Base-by-base conservation (phyloP, 164 flowering plant genomes). In the Stephania cephalantha region DNA sequence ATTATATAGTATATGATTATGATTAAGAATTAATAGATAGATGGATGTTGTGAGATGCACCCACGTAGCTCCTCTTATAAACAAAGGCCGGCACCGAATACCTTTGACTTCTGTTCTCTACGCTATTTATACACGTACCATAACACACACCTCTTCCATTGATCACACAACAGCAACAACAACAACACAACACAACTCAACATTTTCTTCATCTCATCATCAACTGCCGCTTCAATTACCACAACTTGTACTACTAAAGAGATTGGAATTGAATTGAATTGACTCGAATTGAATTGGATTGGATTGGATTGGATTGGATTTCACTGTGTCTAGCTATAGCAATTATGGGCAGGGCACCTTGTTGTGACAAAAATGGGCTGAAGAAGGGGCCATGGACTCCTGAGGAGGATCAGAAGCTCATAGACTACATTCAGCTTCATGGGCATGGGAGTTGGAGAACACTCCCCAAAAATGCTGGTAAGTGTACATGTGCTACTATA, bases 321-420 rank as follows among this genome's bases (percentile, higher is more conserved):
- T 35, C 42, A 35, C 42, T 2, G 42, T 35, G 42, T 35, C 0
- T 25, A 35, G 61, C 61, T 6, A 5, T 12, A 18, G 18, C 13
- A 70, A 70, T 46, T 30, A 95, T 95, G 99, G 99, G 99, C 69
- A 91, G 97, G 87, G 77, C 91, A 68, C 98, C 98, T 64, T 92
- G 98, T 75, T 92, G 97, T 80, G 97, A 92, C 7, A 90, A 88
- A 76, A 85, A 86, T 83, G 98, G 98, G 1, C 79, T 94, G 25
- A 94, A 92, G 81, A 94, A 89, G 71, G 98, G 98, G 3, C 98
- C 98, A 29, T 94, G 98, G 98, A 87, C 96, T 6, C 85, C 91
- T 0, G 98, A 94, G 75, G 98, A 94, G 74, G 98, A 94, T 77
- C 90, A 88, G 73, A 94, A 91, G 75, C 90, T 94, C 31, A 78